These are phyloP conservation scores for Puccinellia tenuiflora DNA, from an alignment of 176 grass and related monocot species.

Conservation along the genomic window DNA sequence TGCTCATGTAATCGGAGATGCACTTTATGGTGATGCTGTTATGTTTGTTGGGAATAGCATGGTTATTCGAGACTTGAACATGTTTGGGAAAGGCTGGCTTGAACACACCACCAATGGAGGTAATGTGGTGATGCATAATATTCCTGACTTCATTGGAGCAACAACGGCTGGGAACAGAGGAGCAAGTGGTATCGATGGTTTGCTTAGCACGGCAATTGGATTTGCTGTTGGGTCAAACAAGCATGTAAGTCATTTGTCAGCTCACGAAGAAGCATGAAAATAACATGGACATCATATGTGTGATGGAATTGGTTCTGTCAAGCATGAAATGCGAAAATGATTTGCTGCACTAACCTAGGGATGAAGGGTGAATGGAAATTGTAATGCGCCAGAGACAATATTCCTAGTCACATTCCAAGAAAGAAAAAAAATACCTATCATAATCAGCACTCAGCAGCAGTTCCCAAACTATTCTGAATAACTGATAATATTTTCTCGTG, in stretches of 20 bases:
- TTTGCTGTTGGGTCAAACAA: slow-evolving; percentile 85
- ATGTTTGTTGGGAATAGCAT: slow-evolving; percentile 96
- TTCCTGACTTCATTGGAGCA: slow-evolving; percentile 55
- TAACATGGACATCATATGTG: not conserved
- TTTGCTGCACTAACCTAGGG: not conserved
- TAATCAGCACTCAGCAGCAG: not conserved
- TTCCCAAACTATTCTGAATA: slow-evolving; percentile 18
- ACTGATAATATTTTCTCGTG: slow-evolving; percentile 5
- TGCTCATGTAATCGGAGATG: slow-evolving; percentile 61
- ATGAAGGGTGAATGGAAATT: not conserved
- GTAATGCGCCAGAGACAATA: not conserved
- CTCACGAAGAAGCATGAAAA: not conserved
- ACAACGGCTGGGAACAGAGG: slow-evolving; percentile 76
- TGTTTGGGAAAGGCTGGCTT: slow-evolving; percentile 81
- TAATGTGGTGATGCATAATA: slow-evolving; percentile 25
- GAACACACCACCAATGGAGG: slow-evolving; percentile 21
- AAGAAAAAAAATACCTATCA: not conserved
- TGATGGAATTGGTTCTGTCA: not conserved
- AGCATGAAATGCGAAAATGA: not conserved
- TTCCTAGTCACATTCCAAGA: not conserved
- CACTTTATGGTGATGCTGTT: slow-evolving; percentile 48
- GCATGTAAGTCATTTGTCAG: slow-evolving; percentile 39
- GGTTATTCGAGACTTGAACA: slow-evolving; percentile 87
- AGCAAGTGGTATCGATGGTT: slow-evolving; percentile 99
- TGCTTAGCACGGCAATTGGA: slow-evolving; percentile 86